Evolutionary conservation across 306 rosid genomes (phyloP).

Genomic region (Medicago ruthenica): DNA sequence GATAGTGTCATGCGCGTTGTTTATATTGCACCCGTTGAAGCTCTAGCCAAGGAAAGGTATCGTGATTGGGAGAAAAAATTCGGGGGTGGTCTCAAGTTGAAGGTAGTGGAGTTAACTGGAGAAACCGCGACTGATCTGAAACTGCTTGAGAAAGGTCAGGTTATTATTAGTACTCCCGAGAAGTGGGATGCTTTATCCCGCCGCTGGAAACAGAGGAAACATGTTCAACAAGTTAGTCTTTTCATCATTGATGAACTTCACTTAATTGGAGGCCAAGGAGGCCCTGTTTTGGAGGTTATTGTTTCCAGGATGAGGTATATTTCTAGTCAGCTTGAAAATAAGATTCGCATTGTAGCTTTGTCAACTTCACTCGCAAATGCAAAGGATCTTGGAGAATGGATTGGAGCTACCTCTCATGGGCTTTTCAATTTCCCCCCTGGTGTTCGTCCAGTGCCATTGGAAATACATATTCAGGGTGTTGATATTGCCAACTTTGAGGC

Average conservation of each 20-base stretch:
- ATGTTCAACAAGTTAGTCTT: conserved; percentile 90
- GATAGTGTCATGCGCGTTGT: conserved; percentile 77
- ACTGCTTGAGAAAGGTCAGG: conserved; percentile 18
- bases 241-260: conserved; percentile 89
- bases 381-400: conserved; percentile 96
- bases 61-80: conserved; percentile 91
- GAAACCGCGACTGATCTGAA: conserved; percentile 56
- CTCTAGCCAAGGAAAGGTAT: conserved; percentile 83
- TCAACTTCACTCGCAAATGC: conserved; percentile 98
- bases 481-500: conserved; percentile 89
- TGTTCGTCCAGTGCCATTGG: conserved; percentile 90
- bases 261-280: conserved; percentile 95
- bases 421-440: conserved; percentile 93
- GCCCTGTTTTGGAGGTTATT: conserved; percentile 83
- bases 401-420: conserved; percentile 93
- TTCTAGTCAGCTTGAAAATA: conserved; percentile 83
- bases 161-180: conserved; percentile 73
- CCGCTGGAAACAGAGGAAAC: conserved; percentile 89
- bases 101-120: conserved; percentile 82
- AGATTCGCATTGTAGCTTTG: conserved; percentile 90
- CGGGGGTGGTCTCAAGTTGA: conserved; percentile 69
- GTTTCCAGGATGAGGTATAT: conserved; percentile 92
- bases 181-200: conserved; percentile 98
- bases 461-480: conserved; percentile 88
- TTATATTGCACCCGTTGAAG: conserved; percentile 86